These are phyloP conservation scores for Sideroxylon spinosum DNA, from an alignment of 179 eudicot genomes.

Conservation along the genomic window DNA sequence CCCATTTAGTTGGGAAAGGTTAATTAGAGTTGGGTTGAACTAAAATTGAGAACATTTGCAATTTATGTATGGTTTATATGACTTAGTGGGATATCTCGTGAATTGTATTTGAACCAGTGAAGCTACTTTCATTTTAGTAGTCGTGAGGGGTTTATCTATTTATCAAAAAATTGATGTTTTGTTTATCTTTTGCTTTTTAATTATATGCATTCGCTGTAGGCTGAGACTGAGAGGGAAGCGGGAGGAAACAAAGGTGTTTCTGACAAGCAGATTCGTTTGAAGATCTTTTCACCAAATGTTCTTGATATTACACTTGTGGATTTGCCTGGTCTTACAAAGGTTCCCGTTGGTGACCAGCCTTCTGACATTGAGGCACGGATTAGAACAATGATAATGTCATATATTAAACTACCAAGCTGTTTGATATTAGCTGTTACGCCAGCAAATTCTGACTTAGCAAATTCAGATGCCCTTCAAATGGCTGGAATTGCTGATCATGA, in stretches of 20 bases:
- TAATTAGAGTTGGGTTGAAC: too few relatives aligned
- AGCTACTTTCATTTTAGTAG: too few relatives aligned
- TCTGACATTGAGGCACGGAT: slow-evolving; percentile 86
- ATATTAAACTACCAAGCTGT: slow-evolving; percentile 65
- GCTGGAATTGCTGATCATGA: slow-evolving; percentile 95
- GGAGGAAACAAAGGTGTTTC: slow-evolving; percentile 92
- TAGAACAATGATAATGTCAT: slow-evolving; percentile 86
- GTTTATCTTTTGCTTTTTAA: not conserved
- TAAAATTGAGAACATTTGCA: not conserved
- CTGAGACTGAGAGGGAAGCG: slow-evolving; percentile 93
- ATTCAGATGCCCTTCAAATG: slow-evolving; percentile 98
- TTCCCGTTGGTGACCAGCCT: slow-evolving; percentile 99
- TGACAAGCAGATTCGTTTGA: slow-evolving; percentile 76
- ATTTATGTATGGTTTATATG: not conserved
- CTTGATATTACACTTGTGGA: slow-evolving; percentile 94
- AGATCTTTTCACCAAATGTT: slow-evolving; percentile 86
- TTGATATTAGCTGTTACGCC: slow-evolving; percentile 96
- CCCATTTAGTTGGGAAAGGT: too few relatives aligned
- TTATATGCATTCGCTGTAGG: slow-evolving; percentile 35
- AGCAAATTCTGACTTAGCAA: slow-evolving; percentile 90
- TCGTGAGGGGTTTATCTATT: too few relatives aligned
- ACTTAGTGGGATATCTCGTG: too few relatives aligned
- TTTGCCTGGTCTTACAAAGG: slow-evolving; percentile 95
- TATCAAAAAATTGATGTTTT: too few relatives aligned
- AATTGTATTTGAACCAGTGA: too few relatives aligned